A percentile compares a stretch with the other conserved stretches of the same genome.
phyloP scores from a whole-genome alignment of 164 flowering plant species.

The Umbellularia californica region DNA sequence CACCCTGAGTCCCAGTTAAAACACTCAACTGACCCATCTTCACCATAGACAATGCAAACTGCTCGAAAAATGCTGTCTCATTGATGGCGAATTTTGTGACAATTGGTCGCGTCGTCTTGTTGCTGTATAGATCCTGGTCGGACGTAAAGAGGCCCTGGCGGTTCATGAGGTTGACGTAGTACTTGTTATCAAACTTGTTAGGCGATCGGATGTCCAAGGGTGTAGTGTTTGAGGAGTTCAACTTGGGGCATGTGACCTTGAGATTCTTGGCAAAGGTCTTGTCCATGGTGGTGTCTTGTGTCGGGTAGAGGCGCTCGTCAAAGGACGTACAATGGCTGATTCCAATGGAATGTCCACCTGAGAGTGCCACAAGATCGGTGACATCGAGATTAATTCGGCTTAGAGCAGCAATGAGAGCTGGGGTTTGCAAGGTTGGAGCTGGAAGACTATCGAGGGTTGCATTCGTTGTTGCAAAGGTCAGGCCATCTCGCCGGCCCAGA shows the following conservation, averaged over 20 bases:
- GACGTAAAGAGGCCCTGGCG: constrained; percentile 58
- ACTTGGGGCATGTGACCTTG: constrained; percentile 31
- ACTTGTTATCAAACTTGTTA: constrained; percentile 55
- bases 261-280: constrained; percentile 36
- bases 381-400: constrained; percentile 32
- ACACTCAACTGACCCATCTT: constrained; percentile 61
- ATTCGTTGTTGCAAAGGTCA: constrained; percentile 36
- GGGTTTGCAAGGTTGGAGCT: constrained; percentile 25
- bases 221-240: constrained; percentile 26
- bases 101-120: constrained; percentile 32
- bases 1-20: constrained; percentile 52
- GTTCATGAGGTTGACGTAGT: constrained; percentile 55
- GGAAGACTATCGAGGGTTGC: constrained; percentile 49
- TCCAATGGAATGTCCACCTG: constrained; percentile 78
- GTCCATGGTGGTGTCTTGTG: constrained; percentile 53
- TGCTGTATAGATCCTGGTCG: constrained; percentile 55
- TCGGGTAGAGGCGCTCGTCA: constrained; percentile 47
- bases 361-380: constrained; percentile 61
- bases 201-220: constrained; percentile 42
- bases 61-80: constrained; percentile 42
- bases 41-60: constrained; percentile 43
- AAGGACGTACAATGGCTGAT: constrained; percentile 56
- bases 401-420: constrained; percentile 21
- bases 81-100: constrained; percentile 46
- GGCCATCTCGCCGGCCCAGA: constrained; percentile 54